A percentile compares a stretch with the other conserved stretches of the same genome.
These are phyloP conservation scores for Zygosaccharomyces siamensis DNA, from an alignment of 805 yeast species.

Conservation along the genomic window DNA sequence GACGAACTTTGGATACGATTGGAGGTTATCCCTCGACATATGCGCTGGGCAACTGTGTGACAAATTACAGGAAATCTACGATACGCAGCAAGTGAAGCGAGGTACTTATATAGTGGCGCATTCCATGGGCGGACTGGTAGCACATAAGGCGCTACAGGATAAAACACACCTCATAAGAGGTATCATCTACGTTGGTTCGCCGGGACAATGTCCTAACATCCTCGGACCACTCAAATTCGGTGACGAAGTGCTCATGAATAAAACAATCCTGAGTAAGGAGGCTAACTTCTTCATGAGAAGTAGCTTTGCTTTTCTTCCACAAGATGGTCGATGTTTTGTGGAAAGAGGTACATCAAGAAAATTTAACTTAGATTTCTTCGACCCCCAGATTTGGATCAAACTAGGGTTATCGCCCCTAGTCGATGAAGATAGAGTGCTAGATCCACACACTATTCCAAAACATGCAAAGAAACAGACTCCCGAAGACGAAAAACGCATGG, in stretches of 20 bases:
- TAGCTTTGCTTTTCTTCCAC: conserved; percentile 72
- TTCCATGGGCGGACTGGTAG: conserved; percentile 89
- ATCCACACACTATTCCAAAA: not conserved
- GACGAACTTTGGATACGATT: conserved; percentile 84
- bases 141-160: conserved; percentile 71
- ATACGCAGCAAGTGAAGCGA: conserved; percentile 40
- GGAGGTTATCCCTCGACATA: conserved; percentile 72
- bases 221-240: conserved; percentile 82
- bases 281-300: conserved; percentile 87
- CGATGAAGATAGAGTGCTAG: conserved; percentile 27
- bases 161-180: conserved; percentile 69
- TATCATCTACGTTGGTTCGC: conserved; percentile 75
- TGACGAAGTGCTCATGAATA: conserved; percentile 71
- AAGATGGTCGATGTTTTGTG: conserved; percentile 67
- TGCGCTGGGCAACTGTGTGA: conserved; percentile 47
- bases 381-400: conserved; percentile 75
- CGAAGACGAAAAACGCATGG: conserved; percentile 9
- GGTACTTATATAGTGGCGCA: conserved; percentile 77
- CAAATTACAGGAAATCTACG: conserved; percentile 40
- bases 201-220: conserved; percentile 78
- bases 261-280: conserved; percentile 70
- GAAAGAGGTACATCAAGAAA: conserved; percentile 54
- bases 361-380: conserved; percentile 68
- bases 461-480: conserved; percentile 2
- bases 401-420: conserved; percentile 75